phyloP scores from a whole-genome alignment of 2,329 filamentous ascomycete species.

The Beauveria asiatica region DNA sequence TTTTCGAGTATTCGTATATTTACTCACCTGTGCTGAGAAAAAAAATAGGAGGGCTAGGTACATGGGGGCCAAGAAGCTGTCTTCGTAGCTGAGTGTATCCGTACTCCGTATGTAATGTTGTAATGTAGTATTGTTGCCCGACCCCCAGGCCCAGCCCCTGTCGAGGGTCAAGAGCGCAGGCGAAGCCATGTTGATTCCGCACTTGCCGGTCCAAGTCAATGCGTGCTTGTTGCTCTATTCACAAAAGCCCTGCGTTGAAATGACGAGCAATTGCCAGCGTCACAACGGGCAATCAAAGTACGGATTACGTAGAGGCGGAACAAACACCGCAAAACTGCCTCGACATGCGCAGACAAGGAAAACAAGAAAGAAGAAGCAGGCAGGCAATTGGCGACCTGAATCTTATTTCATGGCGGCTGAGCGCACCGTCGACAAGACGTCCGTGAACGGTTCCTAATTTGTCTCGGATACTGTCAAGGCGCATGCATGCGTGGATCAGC shows the following conservation, averaged over 20 bases:
- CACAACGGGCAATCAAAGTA: not conserved
- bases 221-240: not conserved
- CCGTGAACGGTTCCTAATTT: constrained; percentile 6
- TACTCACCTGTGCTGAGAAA: no score
- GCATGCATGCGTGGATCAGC: not conserved
- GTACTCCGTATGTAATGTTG: no score
- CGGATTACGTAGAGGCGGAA: no score
- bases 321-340: not conserved
- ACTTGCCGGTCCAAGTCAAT: not conserved
- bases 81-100: no score
- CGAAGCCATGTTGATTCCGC: not conserved
- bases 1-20: no score
- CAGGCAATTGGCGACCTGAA: not conserved
- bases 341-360: not conserved
- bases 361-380: no score
- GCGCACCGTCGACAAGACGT: constrained; percentile 2
- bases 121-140: no score
- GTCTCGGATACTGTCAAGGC: constrained; percentile 7
- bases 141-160: not conserved
- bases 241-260: not conserved
- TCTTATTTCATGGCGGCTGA: constrained; percentile 4
- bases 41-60: no score
- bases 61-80: no score
- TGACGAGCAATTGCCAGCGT: not conserved
- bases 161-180: not conserved